phyloP scores from a whole-genome alignment of 441 rosid species.

The Cnidoscolus chayamansa region DNA sequence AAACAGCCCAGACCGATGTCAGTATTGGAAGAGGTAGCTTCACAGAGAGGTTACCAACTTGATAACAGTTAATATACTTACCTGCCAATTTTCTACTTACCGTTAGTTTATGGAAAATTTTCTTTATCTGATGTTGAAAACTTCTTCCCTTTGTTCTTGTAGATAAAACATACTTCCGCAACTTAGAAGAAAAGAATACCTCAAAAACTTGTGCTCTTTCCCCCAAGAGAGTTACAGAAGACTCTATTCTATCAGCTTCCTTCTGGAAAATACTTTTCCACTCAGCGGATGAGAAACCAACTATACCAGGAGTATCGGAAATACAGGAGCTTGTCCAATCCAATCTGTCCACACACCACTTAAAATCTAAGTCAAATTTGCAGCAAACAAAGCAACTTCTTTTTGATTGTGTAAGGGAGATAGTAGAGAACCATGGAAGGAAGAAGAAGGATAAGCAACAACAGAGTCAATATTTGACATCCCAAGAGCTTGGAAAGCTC shows the following conservation, averaged over 20 bases:
- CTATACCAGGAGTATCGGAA: conserved; percentile 13
- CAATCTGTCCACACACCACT: conserved; percentile 2
- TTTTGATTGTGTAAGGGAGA: conserved; percentile 39
- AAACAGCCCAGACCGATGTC: conserved; percentile 35
- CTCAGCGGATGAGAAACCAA: conserved; percentile 24
- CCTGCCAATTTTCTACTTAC: background rate
- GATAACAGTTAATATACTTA: conserved; percentile 20
- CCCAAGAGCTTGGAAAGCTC: conserved; percentile 30
- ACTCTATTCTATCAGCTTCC: conserved; percentile 35
- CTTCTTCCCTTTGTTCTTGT: conserved; percentile 3
- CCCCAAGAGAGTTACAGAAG: conserved; percentile 34
- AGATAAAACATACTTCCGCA: conserved; percentile 10
- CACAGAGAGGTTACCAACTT: conserved; percentile 22
- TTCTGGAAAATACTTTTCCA: conserved; percentile 29
- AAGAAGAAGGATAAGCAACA: conserved; percentile 13
- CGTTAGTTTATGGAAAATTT: background rate
- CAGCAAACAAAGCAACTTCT: conserved; percentile 49
- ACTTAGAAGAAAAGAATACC: conserved; percentile 19
- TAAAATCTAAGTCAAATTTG: conserved; percentile 31
- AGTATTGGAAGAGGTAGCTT: conserved; percentile 22
- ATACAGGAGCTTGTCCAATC: conserved; percentile 22
- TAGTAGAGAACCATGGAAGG: conserved; percentile 26
- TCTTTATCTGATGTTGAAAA: background rate
- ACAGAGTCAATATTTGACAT: conserved; percentile 12
- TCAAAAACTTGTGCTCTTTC: conserved; percentile 10